Evolutionary conservation across 176 grass and related monocot genomes (phyloP).

Genomic region (Thinopyrum elongatum): DNA sequence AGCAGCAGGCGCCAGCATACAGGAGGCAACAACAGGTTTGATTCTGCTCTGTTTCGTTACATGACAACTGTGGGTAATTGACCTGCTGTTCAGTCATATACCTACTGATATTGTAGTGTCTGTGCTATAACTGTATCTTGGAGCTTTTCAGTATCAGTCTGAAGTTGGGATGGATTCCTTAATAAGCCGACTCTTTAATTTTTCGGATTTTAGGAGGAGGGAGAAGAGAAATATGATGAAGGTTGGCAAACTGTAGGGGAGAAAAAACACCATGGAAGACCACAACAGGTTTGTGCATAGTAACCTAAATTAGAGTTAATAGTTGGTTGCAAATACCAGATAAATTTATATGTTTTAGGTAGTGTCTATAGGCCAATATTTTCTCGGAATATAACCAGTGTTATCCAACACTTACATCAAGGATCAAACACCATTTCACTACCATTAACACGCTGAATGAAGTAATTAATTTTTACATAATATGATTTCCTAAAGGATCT

Average conservation of each 20-base stretch:
- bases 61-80: not conserved
- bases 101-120: not conserved
- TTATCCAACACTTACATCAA: not conserved
- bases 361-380: not conserved
- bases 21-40: conserved; percentile 45
- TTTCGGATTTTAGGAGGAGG: conserved; percentile 40
- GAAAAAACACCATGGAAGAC: conserved; percentile 64
- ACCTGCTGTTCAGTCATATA: not conserved
- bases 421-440: not conserved
- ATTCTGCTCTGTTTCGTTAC: not conserved
- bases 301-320: not conserved
- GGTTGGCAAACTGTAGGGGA: conserved; percentile 62
- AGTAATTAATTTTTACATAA: not conserved
- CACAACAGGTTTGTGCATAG: conserved; percentile 56
- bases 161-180: not conserved
- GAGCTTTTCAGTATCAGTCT: conserved; percentile 1
- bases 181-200: conserved; percentile 23
- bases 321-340: conserved; percentile 4
- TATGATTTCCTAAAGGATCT: not conserved
- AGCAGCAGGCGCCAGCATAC: conserved; percentile 18
- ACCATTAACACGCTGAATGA: not conserved
- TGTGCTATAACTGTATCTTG: not conserved
- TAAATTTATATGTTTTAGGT: not conserved
- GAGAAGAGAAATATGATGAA: conserved; percentile 36
- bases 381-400: not conserved